Evolutionary conservation across 2,329 filamentous ascomycete species (phyloP).

Genomic region (Stylonectria norvegica): DNA sequence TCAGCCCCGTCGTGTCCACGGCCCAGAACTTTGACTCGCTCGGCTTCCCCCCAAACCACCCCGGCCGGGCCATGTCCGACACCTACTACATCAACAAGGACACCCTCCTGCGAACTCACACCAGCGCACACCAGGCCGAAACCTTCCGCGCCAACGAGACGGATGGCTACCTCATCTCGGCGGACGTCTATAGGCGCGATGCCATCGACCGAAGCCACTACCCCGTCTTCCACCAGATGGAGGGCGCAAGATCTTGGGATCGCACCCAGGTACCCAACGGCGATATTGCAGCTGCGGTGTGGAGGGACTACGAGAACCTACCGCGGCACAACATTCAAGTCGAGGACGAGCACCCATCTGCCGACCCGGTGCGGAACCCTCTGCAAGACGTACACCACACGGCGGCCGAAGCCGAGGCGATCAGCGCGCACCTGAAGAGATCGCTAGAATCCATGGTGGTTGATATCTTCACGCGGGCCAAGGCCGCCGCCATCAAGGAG

Average conservation of each 20-base stretch:
- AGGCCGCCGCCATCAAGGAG: conserved; percentile 56
- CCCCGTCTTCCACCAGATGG: conserved; percentile 98
- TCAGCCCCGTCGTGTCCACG: conserved; percentile 80
- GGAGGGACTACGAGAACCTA: conserved; percentile 66
- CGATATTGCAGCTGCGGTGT: conserved; percentile 63
- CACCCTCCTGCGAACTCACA: conserved; percentile 88
- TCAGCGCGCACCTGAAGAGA: conserved; percentile 81
- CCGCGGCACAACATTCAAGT: conserved; percentile 73
- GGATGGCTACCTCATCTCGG: conserved; percentile 83
- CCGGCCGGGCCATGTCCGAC: conserved; percentile 81
- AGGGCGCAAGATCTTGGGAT: conserved; percentile 89
- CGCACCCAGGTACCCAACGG: conserved; percentile 55
- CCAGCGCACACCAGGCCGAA: conserved; percentile 86
- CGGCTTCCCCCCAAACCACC: conserved; percentile 83
- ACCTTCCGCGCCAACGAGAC: conserved; percentile 69
- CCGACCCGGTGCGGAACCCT: conserved; percentile 76
- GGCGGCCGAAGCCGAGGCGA: conserved; percentile 73
- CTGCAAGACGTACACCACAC: conserved; percentile 71
- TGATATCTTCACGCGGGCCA: conserved; percentile 79
- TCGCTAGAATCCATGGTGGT: conserved; percentile 87
- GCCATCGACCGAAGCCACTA: conserved; percentile 94
- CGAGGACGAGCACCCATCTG: conserved; percentile 77
- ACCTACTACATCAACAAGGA: conserved; percentile 91
- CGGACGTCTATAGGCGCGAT: conserved; percentile 93
- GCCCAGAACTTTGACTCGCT: conserved; percentile 95